phyloP scores from a whole-genome alignment of 2,329 filamentous ascomycete genomes.

The Neospermospora avenae region DNA sequence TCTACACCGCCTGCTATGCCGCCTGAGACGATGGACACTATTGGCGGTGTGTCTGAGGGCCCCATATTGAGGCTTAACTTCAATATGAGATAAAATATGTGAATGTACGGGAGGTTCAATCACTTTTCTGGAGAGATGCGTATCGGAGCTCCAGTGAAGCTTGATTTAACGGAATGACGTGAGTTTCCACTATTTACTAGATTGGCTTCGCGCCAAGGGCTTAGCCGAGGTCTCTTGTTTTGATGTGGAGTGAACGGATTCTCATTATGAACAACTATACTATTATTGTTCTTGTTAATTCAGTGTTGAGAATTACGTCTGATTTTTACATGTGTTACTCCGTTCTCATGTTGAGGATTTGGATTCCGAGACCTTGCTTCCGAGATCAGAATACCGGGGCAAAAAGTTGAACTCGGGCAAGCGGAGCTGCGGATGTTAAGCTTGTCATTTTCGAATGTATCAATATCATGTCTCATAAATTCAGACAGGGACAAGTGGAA shows the following conservation, averaged over 20 bases:
- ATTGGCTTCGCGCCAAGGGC: neutral
- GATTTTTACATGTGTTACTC: no score
- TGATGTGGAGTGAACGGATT: neutral
- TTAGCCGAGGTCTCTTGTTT: constrained; percentile 1
- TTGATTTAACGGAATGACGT: neutral
- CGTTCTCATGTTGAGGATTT: no score
- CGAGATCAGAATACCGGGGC: no score
- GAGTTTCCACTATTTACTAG: neutral
- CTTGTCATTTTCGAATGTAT: no score
- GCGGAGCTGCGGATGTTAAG: no score
- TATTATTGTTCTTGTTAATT: no score
- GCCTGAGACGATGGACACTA: constrained; percentile 28
- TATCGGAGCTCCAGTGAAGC: neutral
- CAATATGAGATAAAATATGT: neutral
- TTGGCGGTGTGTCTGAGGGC: constrained; percentile 14
- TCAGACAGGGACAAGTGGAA: neutral
- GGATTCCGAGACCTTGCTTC: no score
- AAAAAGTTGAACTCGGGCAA: no score
- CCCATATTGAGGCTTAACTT: neutral
- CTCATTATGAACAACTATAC: no score
- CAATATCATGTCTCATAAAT: no score
- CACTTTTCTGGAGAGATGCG: neutral
- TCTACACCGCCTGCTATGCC: constrained; percentile 33
- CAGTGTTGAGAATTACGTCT: no score
- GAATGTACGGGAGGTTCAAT: neutral